Base-by-base conservation (phyloP, 768 basidiomycete species). In the Tricholoma flavovirens region DNA sequence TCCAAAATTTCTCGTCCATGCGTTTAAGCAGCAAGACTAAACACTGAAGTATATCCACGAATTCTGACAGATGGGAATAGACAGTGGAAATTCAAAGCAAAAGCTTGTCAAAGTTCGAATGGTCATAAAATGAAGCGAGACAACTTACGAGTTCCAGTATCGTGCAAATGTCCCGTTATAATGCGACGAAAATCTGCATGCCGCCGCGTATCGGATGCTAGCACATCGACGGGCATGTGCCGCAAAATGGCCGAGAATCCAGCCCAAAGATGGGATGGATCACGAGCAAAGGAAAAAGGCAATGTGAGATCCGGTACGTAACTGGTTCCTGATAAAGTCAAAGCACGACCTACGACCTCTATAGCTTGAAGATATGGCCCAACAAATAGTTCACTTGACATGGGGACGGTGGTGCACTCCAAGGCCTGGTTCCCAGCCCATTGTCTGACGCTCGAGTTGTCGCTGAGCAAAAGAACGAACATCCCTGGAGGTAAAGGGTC, bases 1-100 rank as follows among this genome's bases (percentile, higher is more conserved):
- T 67, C 95, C 96, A 98, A 12, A 93, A 67, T 10, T 75, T 64
- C 2, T 69, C 61, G 0, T 77, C 77, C 51, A 87, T 65, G 21
- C 85, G 80, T 58, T 82, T 79, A 32, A 89, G 68, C 29, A 92
- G 74, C 45, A 83, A 69, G 9, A 80, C 69, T 58, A 89, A 83
- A 56, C 77, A 84, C 60, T 72, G 77, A 40, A 87, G 73, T 56
- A 88, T 75, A 57, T 78, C 73, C 17, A 66, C 56, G 67, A 92
- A 86, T 59, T 89, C 85, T 88, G 60, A 26, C 56, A 42, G 35
- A 63, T 52, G 10, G 35, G 55, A 17, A 59, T 60, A 19, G 56
- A 49, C 11, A 4, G 29, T 38, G 12, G 33, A 60, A 56, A 58
- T 21, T 19, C 15, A 22, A 54, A 60, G 49, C 24, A 53, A 24